Conservation (phyloP, 139 green algal genomes). For the Tetradesmus obliquus region DNA sequence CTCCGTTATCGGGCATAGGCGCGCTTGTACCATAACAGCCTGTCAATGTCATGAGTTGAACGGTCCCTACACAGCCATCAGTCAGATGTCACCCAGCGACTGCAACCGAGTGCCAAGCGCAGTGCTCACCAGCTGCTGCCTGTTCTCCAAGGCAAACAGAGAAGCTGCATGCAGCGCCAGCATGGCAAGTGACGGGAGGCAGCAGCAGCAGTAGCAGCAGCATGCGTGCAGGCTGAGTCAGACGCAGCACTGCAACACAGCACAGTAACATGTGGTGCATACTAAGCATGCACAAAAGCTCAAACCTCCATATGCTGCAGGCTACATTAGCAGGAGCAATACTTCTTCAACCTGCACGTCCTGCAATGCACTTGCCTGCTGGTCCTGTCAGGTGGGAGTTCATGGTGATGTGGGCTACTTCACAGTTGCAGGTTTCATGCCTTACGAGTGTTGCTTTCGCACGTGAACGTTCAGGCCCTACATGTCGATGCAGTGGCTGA, state of each 20-base stretch:
- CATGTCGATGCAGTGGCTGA: background rate
- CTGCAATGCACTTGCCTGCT: background rate
- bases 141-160: constrained; percentile 27
- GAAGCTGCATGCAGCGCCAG: background rate
- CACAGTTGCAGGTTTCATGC: background rate
- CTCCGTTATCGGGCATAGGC: no score
- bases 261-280: no score
- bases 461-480: no score
- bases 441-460: background rate
- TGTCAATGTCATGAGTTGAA: background rate
- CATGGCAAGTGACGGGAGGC: no score
- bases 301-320: background rate
- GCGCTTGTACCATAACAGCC: no score
- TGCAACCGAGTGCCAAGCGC: background rate
- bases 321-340: background rate
- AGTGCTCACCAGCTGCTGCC: constrained; percentile 8
- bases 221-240: background rate
- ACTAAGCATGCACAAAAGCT: no score
- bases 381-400: background rate
- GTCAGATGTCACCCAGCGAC: no score
- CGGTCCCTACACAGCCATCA: background rate
- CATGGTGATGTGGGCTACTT: background rate
- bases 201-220: background rate
- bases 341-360: background rate
- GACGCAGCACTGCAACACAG: background rate